phyloP scores from a whole-genome alignment of 2,329 filamentous ascomycete species.

The Fusarium domesticum region DNA sequence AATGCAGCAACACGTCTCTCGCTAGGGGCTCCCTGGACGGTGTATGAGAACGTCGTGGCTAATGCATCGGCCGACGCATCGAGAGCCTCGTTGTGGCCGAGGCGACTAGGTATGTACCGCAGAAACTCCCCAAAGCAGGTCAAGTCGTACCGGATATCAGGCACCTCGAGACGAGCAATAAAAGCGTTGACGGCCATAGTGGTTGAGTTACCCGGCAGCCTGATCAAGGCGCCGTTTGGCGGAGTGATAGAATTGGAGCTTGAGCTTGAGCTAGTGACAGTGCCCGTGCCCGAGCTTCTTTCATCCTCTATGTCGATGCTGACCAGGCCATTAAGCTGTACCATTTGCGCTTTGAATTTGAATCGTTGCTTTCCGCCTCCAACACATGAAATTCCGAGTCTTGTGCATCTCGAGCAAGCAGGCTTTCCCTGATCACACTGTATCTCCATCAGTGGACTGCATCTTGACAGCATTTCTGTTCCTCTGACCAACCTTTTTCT shows the following conservation, averaged over 20 bases:
- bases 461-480: background rate
- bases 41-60: constrained; percentile 23
- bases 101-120: constrained; percentile 41
- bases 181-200: constrained; percentile 24
- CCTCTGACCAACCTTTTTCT: constrained; percentile 46
- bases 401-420: constrained; percentile 44
- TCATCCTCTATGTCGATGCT: constrained; percentile 11
- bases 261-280: background rate
- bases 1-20: constrained; percentile 23
- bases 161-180: constrained; percentile 35
- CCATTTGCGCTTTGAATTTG: constrained; percentile 44
- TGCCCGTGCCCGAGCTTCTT: background rate
- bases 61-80: constrained; percentile 38
- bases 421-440: constrained; percentile 48
- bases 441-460: background rate
- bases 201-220: constrained; percentile 32
- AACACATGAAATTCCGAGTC: constrained; percentile 43
- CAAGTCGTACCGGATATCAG: constrained; percentile 46
- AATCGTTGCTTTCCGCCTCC: constrained; percentile 47
- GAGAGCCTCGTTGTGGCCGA: constrained; percentile 45
- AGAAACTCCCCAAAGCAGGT: constrained; percentile 46
- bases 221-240: constrained; percentile 3
- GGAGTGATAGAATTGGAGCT: constrained; percentile 3
- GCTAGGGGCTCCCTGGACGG: constrained; percentile 16
- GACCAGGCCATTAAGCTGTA: constrained; percentile 7